A percentile compares a stretch with the other conserved stretches of the same genome.
These are phyloP conservation scores for Erythrophleum fordii DNA, from an alignment of 306 rosid species.

Conservation along the genomic window DNA sequence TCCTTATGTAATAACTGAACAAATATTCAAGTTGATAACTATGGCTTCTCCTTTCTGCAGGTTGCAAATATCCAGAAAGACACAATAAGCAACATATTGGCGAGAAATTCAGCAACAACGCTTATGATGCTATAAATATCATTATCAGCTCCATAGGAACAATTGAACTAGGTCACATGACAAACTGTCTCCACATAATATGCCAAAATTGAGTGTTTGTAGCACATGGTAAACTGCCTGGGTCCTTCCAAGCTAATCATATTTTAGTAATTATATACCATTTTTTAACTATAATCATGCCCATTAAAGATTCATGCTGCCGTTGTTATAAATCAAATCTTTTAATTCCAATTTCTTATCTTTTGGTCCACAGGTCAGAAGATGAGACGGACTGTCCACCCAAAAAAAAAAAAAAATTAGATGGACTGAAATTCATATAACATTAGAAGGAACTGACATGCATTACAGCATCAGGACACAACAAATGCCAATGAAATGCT, in stretches of 20 bases:
- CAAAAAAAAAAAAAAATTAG: not conserved
- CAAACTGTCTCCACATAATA: constrained; percentile 30
- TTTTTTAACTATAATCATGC: not conserved
- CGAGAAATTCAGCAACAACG: not conserved
- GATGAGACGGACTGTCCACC: not conserved
- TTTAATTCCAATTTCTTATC: not conserved
- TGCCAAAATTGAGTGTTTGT: not conserved
- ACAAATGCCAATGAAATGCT: not conserved
- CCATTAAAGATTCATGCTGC: not conserved
- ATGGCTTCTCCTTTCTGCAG: constrained; percentile 81
- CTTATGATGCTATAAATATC: constrained; percentile 20
- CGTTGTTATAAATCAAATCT: not conserved
- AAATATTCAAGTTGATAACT: constrained; percentile 80
- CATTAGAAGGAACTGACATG: constrained; percentile 22
- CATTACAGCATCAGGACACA: not conserved
- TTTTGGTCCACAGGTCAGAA: constrained; percentile 15
- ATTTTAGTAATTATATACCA: not conserved
- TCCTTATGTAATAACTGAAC: constrained; percentile 77
- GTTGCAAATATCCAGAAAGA: constrained; percentile 39
- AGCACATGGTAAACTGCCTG: constrained; percentile 15
- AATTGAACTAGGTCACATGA: not conserved
- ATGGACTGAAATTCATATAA: constrained; percentile 1
- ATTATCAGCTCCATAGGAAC: not conserved
- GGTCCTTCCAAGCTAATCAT: not conserved
- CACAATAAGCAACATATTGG: constrained; percentile 35